phyloP scores from a whole-genome alignment of 2,329 filamentous ascomycete species.

The Alternaria gansuensis region DNA sequence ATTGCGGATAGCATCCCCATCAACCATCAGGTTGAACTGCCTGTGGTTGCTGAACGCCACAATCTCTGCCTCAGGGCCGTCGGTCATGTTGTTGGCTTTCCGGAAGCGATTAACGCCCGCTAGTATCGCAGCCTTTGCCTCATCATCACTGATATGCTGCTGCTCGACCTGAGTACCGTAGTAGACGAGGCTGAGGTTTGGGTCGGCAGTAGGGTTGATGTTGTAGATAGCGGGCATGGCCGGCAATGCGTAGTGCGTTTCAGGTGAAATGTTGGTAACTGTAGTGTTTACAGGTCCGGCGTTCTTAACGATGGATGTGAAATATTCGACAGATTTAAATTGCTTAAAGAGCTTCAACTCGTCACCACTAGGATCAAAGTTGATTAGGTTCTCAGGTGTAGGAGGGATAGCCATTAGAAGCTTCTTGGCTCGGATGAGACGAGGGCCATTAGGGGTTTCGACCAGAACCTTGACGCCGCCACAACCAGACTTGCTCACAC shows the following conservation, averaged over 20 bases:
- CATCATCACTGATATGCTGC: constrained; percentile 22
- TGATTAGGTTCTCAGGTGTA: constrained; percentile 44
- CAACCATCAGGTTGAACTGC: constrained; percentile 34
- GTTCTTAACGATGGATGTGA: constrained; percentile 52
- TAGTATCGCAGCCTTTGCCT: constrained; percentile 31
- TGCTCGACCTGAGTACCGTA: constrained; percentile 26
- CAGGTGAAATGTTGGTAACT: constrained; percentile 39
- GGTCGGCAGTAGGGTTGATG: constrained; percentile 32
- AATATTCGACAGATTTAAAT: constrained; percentile 53
- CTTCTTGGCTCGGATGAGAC: constrained; percentile 51
- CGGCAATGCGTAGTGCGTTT: constrained; percentile 43
- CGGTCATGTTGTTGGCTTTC: constrained; percentile 11
- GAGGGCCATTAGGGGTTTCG: constrained; percentile 26
- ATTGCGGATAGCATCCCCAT: constrained; percentile 22
- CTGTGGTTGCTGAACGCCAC: constrained; percentile 38
- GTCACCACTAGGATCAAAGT: constrained; percentile 48
- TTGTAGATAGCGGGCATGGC: constrained; percentile 45
- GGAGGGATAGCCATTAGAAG: constrained; percentile 57
- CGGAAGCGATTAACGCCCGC: constrained; percentile 26
- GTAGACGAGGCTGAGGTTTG: constrained; percentile 24
- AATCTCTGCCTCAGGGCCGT: constrained; percentile 26
- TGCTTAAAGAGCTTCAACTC: constrained; percentile 53
- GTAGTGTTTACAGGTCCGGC: constrained; percentile 45
- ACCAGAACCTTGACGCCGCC: constrained; percentile 22
- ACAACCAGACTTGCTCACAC: constrained; percentile 10